These are phyloP conservation scores for Suillus occidentalis DNA, from an alignment of 768 basidiomycete genomes.

Conservation along the genomic window DNA sequence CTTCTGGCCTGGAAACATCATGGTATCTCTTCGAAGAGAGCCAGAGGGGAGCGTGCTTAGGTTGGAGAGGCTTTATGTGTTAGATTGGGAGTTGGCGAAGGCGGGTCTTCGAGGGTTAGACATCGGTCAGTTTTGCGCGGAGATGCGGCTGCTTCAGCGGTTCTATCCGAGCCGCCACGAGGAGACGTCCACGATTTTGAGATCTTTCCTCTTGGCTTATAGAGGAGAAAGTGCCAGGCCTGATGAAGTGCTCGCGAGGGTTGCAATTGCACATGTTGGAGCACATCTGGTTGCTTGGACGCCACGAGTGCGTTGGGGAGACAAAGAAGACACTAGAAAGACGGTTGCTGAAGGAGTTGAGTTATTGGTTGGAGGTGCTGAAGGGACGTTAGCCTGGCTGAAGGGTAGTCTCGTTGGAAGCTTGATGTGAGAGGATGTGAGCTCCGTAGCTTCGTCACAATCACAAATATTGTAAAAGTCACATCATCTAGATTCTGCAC, in stretches of 20 bases:
- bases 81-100: slow-evolving; percentile 70
- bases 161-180: slow-evolving; percentile 44
- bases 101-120: slow-evolving; percentile 59
- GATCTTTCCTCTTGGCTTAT: slow-evolving; percentile 49
- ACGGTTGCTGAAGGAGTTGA: slow-evolving; percentile 52
- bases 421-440: slow-evolving; percentile 15
- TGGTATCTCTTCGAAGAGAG: slow-evolving; percentile 40
- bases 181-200: slow-evolving; percentile 37
- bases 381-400: slow-evolving; percentile 27
- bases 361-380: slow-evolving; percentile 38
- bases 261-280: slow-evolving; percentile 49
- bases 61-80: slow-evolving; percentile 44
- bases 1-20: slow-evolving; percentile 72
- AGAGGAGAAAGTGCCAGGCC: slow-evolving; percentile 19
- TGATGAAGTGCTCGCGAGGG: slow-evolving; percentile 32
- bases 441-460: neutral
- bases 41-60: slow-evolving; percentile 22
- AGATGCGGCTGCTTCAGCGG: slow-evolving; percentile 49
- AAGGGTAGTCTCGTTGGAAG: slow-evolving; percentile 29
- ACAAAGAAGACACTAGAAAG: slow-evolving; percentile 44
- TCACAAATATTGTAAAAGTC: neutral
- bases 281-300: slow-evolving; percentile 55
- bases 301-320: slow-evolving; percentile 51
- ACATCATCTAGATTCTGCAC: neutral
- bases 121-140: slow-evolving; percentile 64